Evolutionary conservation across 176 grass and related monocot species (phyloP).

Genomic region (Tuctoria greenei): DNA sequence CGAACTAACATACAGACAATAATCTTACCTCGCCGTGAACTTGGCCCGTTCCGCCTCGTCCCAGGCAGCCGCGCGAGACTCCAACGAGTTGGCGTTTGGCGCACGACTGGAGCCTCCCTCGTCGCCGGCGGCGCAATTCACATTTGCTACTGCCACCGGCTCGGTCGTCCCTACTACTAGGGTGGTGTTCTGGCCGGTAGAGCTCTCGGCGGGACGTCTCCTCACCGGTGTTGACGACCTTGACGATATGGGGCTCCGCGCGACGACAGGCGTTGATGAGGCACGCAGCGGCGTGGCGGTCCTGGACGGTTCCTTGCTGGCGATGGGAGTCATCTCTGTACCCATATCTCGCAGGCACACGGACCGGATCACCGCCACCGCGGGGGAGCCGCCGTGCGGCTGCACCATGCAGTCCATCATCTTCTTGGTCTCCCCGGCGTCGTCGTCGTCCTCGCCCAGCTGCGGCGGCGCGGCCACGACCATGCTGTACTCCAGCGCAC

Average conservation of each 20-base stretch:
- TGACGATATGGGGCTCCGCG: slow-evolving; percentile 69
- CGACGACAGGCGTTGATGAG: slow-evolving; percentile 72
- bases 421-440: slow-evolving; percentile 82
- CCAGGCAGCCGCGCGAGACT: slow-evolving; percentile 74
- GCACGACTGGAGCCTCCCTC: not conserved
- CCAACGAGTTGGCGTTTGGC: slow-evolving; percentile 41
- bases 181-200: not conserved
- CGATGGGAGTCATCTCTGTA: slow-evolving; percentile 99
- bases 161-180: slow-evolving; percentile 3
- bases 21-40: slow-evolving; percentile 69
- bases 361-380: slow-evolving; percentile 37
- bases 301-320: slow-evolving; percentile 95
- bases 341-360: slow-evolving; percentile 87
- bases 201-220: slow-evolving; percentile 38
- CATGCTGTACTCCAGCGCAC: slow-evolving; percentile 58
- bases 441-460: slow-evolving; percentile 38
- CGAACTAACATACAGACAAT: too few relatives aligned
- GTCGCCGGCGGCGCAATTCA: slow-evolving; percentile 10
- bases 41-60: slow-evolving; percentile 84
- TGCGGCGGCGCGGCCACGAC: slow-evolving; percentile 28
- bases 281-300: slow-evolving; percentile 72
- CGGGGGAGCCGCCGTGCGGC: slow-evolving; percentile 21
- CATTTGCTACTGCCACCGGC: not conserved
- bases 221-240: slow-evolving; percentile 63
- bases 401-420: slow-evolving; percentile 57